These are phyloP conservation scores for Thuja plicata DNA, from an alignment of 83 land plant genomes.

Conservation along the genomic window DNA sequence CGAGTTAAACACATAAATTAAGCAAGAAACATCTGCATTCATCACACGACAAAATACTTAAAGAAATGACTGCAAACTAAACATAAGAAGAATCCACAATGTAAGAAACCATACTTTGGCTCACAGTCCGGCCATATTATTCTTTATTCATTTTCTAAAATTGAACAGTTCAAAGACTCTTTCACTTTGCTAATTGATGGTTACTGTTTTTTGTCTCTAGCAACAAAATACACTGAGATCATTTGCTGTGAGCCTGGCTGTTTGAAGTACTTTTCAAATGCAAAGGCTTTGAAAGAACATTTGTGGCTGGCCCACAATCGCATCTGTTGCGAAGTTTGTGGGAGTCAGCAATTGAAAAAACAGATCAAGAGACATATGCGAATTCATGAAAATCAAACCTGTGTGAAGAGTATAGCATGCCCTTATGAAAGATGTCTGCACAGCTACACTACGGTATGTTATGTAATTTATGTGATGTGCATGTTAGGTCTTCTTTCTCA, in stretches of 20 bases:
- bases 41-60: no score
- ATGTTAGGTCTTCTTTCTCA: not conserved
- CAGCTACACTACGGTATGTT: not conserved
- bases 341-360: conserved; percentile 55
- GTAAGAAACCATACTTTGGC: no score
- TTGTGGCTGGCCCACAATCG: conserved; percentile 33
- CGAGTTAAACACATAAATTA: no score
- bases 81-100: no score
- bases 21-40: no score
- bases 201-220: not conserved
- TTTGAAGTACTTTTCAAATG: conserved; percentile 44
- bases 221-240: conserved; percentile 24
- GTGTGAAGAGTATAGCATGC: conserved; percentile 39
- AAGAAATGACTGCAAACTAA: no score
- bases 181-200: not conserved
- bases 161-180: no score
- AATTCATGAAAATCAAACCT: conserved; percentile 25
- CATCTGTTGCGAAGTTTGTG: conserved; percentile 62
- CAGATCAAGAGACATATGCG: conserved; percentile 54
- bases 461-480: not conserved
- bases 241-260: conserved; percentile 56
- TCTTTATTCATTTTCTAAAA: no score
- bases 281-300: conserved; percentile 52
- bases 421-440: conserved; percentile 36
- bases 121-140: no score